Evolutionary conservation across 2,329 filamentous ascomycete genomes (phyloP), one percentile per base, ranked within the genome.

Genomic region (Colletotrichum viniferum): DNA sequence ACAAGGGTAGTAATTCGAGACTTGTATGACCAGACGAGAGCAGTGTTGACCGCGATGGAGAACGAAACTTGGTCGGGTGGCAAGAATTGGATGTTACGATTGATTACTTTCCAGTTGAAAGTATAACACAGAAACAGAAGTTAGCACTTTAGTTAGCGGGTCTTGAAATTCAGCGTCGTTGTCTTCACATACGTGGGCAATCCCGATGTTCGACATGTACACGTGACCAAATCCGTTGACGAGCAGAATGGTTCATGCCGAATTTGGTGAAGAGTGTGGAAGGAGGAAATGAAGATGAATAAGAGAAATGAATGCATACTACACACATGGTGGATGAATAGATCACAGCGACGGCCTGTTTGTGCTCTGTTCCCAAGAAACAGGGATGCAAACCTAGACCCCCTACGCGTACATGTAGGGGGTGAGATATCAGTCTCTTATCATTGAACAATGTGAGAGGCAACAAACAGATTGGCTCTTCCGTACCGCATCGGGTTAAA

Each of bases 231-330:
- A 43, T 18, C 18, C 38, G 38, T n/a, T 10, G 16, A 43, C 8
- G 36, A 43, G 8, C 36, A 18, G 4, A 5, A 9, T 43, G 36
- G 16, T 18, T 43, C 16, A 43, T 43, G 38, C 18, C 38, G 28
- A 77, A 73, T 14, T 71, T 68, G 4, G 74, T 77, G 24, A 77
- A 71, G 16, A 77, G 70, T n/a, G 55, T 72, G 4, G 71, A 67
- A 43, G 74, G 74, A n/a, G 76, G 52, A 13, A 71, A 71, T 6
- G 16, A 71, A 71, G 18, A 38, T 69, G 62, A 63, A 38, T 8
- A 18, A 38, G 36, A 38, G 36, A 38, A 7, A 38, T 1, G 36
- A 38, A 38, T 38, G 36, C 0, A 36, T 18, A 38, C 16, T 1
- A 38, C 0, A 38, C 36, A 18, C 36, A 38, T 9, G 16, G 14